These are phyloP conservation scores for Vitis rotundifolia DNA, from an alignment of 164 flowering plant species.

Conservation along the genomic window DNA sequence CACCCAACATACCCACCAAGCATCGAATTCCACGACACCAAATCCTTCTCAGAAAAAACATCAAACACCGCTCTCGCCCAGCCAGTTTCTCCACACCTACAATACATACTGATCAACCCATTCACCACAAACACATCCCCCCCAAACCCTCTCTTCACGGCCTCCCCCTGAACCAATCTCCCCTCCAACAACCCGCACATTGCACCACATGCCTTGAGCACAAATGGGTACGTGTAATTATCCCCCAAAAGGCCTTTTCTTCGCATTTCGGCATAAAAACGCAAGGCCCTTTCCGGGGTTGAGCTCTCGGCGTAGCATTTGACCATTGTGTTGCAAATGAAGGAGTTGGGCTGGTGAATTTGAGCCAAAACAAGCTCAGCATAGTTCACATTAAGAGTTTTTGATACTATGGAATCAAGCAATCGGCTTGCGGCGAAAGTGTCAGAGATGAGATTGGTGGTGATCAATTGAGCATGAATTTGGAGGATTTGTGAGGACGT, in stretches of 20 bases:
- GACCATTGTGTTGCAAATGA: conserved; percentile 41
- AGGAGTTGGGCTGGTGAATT: conserved; percentile 21
- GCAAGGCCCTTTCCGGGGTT: conserved; percentile 19
- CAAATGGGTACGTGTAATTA: conserved; percentile 40
- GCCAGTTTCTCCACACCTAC: conserved; percentile 26
- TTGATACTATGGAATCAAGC: conserved; percentile 19
- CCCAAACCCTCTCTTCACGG: conserved; percentile 35
- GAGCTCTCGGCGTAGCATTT: conserved; percentile 24
- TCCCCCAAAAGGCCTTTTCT: conserved; percentile 19
- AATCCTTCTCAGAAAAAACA: conserved; percentile 28
- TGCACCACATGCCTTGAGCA: conserved; percentile 41
- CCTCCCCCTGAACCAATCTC: conserved; percentile 36
- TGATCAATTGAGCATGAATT: conserved; percentile 41
- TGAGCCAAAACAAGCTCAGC: conserved; percentile 24
- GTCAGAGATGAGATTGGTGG: conserved; percentile 21
- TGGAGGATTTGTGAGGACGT: conserved; percentile 28
- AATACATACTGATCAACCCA: conserved; percentile 44
- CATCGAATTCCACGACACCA: conserved; percentile 48
- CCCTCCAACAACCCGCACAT: conserved; percentile 27
- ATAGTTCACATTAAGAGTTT: conserved; percentile 12
- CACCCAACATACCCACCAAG: conserved; percentile 27
- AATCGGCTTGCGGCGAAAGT: conserved; percentile 22
- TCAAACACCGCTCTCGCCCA: conserved; percentile 33
- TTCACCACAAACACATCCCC: conserved; percentile 35
- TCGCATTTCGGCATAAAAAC: conserved; percentile 24